These are phyloP conservation scores for Mitragyna speciosa DNA, from an alignment of 257 asterid genomes.

Conservation along the genomic window DNA sequence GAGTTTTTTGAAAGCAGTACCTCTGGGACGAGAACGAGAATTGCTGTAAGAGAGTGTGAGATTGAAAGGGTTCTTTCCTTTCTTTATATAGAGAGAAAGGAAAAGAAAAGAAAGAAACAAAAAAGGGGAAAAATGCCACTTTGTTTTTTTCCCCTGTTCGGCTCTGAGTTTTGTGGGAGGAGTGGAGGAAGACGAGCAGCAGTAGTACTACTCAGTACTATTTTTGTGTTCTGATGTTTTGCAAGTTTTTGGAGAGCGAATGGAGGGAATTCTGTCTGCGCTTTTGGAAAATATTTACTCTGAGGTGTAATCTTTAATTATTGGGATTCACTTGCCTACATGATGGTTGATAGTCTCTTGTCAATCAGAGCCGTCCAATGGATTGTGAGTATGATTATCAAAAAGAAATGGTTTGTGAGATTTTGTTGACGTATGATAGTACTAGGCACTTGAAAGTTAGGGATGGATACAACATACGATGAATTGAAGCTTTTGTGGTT, in stretches of 20 bases:
- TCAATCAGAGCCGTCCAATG: too few relatives aligned
- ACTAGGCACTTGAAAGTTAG: too few relatives aligned
- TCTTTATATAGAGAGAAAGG: neutral
- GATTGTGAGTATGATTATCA: too few relatives aligned
- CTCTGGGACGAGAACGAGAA: neutral
- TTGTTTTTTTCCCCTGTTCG: neutral
- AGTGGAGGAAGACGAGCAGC: neutral
- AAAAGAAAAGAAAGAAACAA: neutral
- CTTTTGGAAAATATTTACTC: neutral
- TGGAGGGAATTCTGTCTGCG: conserved; percentile 6
- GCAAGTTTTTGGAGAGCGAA: neutral
- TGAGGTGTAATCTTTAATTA: neutral
- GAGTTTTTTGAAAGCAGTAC: neutral
- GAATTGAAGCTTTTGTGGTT: too few relatives aligned
- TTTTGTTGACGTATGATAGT: too few relatives aligned
- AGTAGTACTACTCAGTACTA: too few relatives aligned
- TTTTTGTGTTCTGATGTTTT: neutral
- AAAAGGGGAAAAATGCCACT: neutral
- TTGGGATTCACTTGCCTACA: too few relatives aligned
- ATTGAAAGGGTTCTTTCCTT: too few relatives aligned
- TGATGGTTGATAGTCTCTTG: too few relatives aligned
- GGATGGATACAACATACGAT: too few relatives aligned
- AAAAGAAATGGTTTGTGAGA: too few relatives aligned
- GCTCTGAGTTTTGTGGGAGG: neutral
- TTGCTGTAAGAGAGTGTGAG: neutral